A percentile compares a stretch with the other conserved stretches of the same genome.
Evolutionary conservation across 2,329 filamentous ascomycete genomes (phyloP).

Genomic region (Chrysoporthe deuterocubensis): DNA sequence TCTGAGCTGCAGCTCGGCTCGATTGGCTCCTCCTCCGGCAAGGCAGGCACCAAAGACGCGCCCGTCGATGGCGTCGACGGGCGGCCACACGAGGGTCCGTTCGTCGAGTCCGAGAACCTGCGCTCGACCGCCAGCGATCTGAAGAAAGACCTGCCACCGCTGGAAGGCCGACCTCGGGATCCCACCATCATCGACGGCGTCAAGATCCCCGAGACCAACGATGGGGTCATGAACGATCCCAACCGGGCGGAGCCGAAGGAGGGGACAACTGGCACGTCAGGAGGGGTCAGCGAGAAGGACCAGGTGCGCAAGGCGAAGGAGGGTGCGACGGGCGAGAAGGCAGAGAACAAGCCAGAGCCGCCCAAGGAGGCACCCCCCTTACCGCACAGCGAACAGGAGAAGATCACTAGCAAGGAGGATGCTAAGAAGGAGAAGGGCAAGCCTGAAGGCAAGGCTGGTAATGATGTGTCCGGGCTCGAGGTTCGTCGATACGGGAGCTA

Average conservation of each 20-base stretch:
- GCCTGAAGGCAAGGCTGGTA: conserved; percentile 41
- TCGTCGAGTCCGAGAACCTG: conserved; percentile 60
- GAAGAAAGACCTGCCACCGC: conserved; percentile 45
- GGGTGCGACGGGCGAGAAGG: conserved; percentile 65
- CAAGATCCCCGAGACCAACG: conserved; percentile 65
- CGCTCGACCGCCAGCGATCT: conserved; percentile 41
- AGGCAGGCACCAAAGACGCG: conserved; percentile 69
- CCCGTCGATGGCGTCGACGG: conserved; percentile 93
- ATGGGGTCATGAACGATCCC: conserved; percentile 94
- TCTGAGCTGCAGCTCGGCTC: no score
- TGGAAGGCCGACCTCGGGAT: conserved; percentile 57
- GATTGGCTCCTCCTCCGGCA: conserved; percentile 37
- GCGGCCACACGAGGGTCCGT: conserved; percentile 87
- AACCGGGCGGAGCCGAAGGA: conserved; percentile 75
- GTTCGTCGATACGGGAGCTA: conserved; percentile 44
- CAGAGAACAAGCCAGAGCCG: conserved; percentile 76
- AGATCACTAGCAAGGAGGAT: conserved; percentile 53
- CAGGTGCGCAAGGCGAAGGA: conserved; percentile 74
- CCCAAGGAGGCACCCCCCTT: conserved; percentile 86
- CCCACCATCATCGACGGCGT: conserved; percentile 61
- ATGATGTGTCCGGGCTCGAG: conserved; percentile 58
- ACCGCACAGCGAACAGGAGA: conserved; percentile 79
- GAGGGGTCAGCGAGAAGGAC: conserved; percentile 85
- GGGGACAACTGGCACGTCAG: conserved; percentile 86
- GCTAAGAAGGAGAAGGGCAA: conserved; percentile 47